Evolutionary conservation across 345 rosid species (phyloP).

Genomic region (Gossypium australe): DNA sequence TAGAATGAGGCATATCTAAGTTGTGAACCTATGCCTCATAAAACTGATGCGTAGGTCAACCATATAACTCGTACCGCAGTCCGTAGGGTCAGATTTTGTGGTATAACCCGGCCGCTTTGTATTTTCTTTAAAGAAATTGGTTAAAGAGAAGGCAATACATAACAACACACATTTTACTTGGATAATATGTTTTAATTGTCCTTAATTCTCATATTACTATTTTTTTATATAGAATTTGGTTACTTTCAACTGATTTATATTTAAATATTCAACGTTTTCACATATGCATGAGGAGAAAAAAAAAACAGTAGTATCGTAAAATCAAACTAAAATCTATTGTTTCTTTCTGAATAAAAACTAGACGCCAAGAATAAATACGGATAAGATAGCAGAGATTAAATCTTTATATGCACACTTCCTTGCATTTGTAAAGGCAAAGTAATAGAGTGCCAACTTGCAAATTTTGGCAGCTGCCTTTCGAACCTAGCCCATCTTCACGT

Average conservation of each 20-base stretch:
- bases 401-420: slow-evolving; percentile 4
- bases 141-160: too few relatives aligned
- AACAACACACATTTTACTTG: too few relatives aligned
- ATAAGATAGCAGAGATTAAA: not conserved
- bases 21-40: not conserved
- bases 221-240: too few relatives aligned
- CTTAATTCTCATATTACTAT: too few relatives aligned
- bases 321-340: not conserved
- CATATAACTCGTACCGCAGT: not conserved
- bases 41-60: not conserved
- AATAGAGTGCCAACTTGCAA: slow-evolving; percentile 63
- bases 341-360: not conserved
- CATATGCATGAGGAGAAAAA: too few relatives aligned
- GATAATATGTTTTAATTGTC: too few relatives aligned
- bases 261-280: too few relatives aligned
- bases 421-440: slow-evolving; percentile 19
- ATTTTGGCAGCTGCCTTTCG: slow-evolving; percentile 55
- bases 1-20: too few relatives aligned
- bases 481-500: slow-evolving; percentile 60
- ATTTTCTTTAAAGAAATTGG: too few relatives aligned
- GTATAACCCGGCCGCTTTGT: too few relatives aligned
- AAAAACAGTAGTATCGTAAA: not conserved
- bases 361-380: not conserved
- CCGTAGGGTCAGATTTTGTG: too few relatives aligned
- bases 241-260: too few relatives aligned